Percentiles rank a stretch among this genome's conserved stretches.
Evolutionary conservation across 2,329 filamentous ascomycete genomes (phyloP).

Genomic region (Fusarium nurragi): DNA sequence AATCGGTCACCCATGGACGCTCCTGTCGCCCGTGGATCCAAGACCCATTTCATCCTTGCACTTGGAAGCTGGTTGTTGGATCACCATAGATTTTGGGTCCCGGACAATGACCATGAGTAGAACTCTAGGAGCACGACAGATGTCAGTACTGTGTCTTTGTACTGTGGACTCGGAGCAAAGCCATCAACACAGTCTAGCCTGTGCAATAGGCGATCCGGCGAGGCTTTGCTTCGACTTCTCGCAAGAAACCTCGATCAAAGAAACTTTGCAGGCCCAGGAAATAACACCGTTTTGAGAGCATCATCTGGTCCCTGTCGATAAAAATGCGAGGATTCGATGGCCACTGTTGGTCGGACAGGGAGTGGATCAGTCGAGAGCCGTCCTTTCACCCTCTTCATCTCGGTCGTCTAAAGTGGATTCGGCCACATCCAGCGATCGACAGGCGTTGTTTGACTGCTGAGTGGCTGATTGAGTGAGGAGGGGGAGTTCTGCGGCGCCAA

Average conservation of each 20-base stretch:
- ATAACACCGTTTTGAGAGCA: background rate
- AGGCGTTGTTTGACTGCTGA: constrained; percentile 22
- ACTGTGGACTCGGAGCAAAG: too few species aligned
- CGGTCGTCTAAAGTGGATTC: constrained; percentile 40
- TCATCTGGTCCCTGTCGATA: constrained; percentile 12
- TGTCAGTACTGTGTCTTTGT: background rate
- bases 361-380: constrained; percentile 38
- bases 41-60: constrained; percentile 29
- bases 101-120: constrained; percentile 27
- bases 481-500: constrained; percentile 29
- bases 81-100: constrained; percentile 38
- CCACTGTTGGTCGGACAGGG: constrained; percentile 7
- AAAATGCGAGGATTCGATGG: constrained; percentile 16
- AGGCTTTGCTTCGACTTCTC: background rate
- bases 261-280: background rate
- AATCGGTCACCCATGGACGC: constrained; percentile 30
- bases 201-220: background rate
- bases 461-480: constrained; percentile 26
- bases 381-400: constrained; percentile 40
- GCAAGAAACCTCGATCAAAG: too few species aligned
- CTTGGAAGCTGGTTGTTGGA: constrained; percentile 31
- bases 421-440: constrained; percentile 37
- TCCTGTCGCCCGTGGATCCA: constrained; percentile 33
- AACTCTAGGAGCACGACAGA: constrained; percentile 20
- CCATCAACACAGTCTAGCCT: background rate